Conservation (phyloP, 306 rosid genomes). For the Herpetospermum pedunculosum region DNA sequence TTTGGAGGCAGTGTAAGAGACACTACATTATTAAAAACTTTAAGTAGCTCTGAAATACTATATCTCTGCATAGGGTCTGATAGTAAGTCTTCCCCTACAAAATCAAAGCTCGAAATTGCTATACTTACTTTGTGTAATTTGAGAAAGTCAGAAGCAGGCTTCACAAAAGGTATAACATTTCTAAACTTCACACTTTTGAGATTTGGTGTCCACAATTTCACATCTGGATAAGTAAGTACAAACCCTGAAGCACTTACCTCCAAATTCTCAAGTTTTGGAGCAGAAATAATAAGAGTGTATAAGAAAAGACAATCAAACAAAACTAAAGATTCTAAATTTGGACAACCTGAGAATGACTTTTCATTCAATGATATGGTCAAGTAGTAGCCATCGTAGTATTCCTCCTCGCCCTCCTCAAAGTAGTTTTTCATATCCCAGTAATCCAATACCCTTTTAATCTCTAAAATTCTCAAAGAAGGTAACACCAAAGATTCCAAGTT, state of each 20-base stretch:
- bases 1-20: no score
- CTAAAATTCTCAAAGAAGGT: not conserved
- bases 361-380: no score
- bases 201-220: not conserved
- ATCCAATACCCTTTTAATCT: not conserved
- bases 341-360: not conserved
- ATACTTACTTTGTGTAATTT: not conserved
- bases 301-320: not conserved
- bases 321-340: not conserved
- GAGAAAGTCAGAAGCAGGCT: not conserved
- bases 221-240: not conserved
- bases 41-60: no score
- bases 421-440: no score
- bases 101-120: not conserved
- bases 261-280: not conserved
- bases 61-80: no score
- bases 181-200: not conserved
- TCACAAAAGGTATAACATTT: not conserved
- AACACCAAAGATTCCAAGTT: not conserved
- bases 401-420: not conserved
- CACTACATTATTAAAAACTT: no score
- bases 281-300: not conserved
- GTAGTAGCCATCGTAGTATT: not conserved
- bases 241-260: not conserved
- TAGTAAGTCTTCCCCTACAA: no score